These are phyloP conservation scores for Sporopachydermia lactativora DNA, from an alignment of 805 yeast species.

Conservation along the genomic window DNA sequence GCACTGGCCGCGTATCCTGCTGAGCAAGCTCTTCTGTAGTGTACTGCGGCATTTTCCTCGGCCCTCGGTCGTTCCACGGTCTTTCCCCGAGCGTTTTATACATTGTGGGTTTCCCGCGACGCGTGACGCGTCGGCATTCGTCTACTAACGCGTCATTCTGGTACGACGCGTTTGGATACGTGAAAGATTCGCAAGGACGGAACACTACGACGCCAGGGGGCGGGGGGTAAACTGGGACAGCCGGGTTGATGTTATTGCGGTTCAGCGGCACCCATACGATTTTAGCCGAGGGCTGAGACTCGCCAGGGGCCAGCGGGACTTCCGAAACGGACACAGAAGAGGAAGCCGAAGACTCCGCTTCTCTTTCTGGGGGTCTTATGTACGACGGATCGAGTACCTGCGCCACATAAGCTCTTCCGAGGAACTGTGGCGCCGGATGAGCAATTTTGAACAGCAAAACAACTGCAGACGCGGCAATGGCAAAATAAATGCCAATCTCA, in stretches of 20 bases:
- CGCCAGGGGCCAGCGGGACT: not conserved
- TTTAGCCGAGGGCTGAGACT: conserved; percentile 28
- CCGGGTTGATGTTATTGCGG: conserved; percentile 36
- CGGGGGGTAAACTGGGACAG: conserved; percentile 51
- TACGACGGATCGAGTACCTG: conserved; percentile 55
- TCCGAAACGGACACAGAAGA: conserved; percentile 4
- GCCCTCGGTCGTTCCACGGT: conserved; percentile 91
- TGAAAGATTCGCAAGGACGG: conserved; percentile 67
- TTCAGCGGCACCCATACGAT: conserved; percentile 56
- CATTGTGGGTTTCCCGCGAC: conserved; percentile 35
- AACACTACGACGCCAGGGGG: conserved; percentile 87
- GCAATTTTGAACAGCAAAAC: conserved; percentile 60
- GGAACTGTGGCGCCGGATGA: conserved; percentile 67
- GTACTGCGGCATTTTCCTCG: conserved; percentile 17
- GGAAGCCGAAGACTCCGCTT: conserved; percentile 5
- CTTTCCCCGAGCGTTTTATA: conserved; percentile 38
- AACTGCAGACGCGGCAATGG: conserved; percentile 73
- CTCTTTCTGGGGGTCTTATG: conserved; percentile 13
- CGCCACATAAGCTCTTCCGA: conserved; percentile 63
- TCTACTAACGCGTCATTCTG: conserved; percentile 60
- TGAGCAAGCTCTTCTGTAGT: conserved; percentile 10
- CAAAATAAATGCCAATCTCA: conserved; percentile 85
- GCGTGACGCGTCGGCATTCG: conserved; percentile 46
- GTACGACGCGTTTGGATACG: conserved; percentile 67
- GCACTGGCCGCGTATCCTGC: conserved; percentile 44